Evolutionary conservation across 768 basidiomycete species (phyloP).

Genomic region (Melanogaster broomeanus): DNA sequence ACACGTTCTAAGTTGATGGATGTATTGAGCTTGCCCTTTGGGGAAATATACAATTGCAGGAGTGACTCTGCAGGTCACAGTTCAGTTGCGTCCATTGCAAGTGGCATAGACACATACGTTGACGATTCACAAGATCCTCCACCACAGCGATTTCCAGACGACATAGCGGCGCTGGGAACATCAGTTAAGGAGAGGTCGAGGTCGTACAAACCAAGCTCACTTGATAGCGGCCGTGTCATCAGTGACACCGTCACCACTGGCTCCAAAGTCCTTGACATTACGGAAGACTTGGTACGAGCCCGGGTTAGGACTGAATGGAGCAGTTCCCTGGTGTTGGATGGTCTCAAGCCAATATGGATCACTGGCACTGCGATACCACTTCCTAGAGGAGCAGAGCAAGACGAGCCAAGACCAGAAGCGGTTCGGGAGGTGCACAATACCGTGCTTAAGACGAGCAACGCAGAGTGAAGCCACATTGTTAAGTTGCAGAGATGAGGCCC

Average conservation of each 20-base stretch:
- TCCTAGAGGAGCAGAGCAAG: constrained; percentile 27
- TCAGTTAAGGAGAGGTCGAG: background rate
- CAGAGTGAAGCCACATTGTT: constrained; percentile 1
- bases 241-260: constrained; percentile 56
- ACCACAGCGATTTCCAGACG: constrained; percentile 59
- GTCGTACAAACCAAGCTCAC: constrained; percentile 32
- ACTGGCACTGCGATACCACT: constrained; percentile 45
- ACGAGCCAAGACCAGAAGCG: constrained; percentile 34
- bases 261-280: constrained; percentile 64
- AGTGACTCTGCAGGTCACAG: constrained; percentile 41
- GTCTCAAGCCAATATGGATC: constrained; percentile 69
- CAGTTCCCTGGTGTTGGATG: constrained; percentile 66
- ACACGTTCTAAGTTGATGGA: background rate
- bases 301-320: constrained; percentile 59
- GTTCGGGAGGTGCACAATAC: background rate
- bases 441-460: constrained; percentile 2
- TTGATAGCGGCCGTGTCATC: constrained; percentile 77
- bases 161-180: constrained; percentile 54
- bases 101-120: constrained; percentile 33
- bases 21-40: constrained; percentile 44
- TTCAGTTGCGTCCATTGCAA: background rate
- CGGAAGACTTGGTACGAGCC: constrained; percentile 64
- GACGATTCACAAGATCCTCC: constrained; percentile 55
- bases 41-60: constrained; percentile 77
- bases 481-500: background rate